Evolutionary conservation across 164 flowering plant species (phyloP), one percentile per base, ranked within the genome.

Genomic region (Warburgia ugandensis): DNA sequence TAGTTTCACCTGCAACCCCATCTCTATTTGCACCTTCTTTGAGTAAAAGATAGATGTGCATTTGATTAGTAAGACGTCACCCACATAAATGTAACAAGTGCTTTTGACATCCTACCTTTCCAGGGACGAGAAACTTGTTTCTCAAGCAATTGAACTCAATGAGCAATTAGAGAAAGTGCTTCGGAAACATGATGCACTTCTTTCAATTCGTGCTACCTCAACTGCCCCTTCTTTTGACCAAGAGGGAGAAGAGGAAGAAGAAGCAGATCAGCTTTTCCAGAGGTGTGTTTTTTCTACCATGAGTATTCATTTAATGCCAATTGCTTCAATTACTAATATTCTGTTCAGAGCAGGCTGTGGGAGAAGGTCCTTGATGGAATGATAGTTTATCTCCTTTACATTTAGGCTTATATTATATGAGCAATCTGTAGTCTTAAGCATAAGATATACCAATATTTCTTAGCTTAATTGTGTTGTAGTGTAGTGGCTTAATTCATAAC

Each of bases 61-160:
- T 33, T 33, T 33, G 37, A 10, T 33, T 33, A n/a, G n/a, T n/a
- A n/a, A n/a, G n/a, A n/a, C n/a, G n/a, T n/a, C n/a, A n/a, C n/a
- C n/a, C 16, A 14, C n/a, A 37, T 37, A 5, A 14, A 37, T 2
- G 4, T 37, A 17, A 37, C 16, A 37, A 3, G 4, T 7, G 17
- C 12, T 49, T 31, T 33, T 10, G 5, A 5, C 13, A 26, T 16
- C 29, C 31, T 11, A 25, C 20, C 50, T 48, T 4, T 60, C 26
- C 69, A 91, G 98, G 74, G 83, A 91, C 56, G 96, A 87, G 68
- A 78, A 64, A 48, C 50, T 77, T 59, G 84, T 91, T 55, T 80
- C 87, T 35, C 73, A 56, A 60, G 96, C 97, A 51, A 82, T 84
- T 50, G 85, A 86, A 25, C 73, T 86, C 65, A 86, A 84, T 59